These are phyloP conservation scores for Brassica juncea DNA, from an alignment of 345 rosid genomes.

Conservation along the genomic window DNA sequence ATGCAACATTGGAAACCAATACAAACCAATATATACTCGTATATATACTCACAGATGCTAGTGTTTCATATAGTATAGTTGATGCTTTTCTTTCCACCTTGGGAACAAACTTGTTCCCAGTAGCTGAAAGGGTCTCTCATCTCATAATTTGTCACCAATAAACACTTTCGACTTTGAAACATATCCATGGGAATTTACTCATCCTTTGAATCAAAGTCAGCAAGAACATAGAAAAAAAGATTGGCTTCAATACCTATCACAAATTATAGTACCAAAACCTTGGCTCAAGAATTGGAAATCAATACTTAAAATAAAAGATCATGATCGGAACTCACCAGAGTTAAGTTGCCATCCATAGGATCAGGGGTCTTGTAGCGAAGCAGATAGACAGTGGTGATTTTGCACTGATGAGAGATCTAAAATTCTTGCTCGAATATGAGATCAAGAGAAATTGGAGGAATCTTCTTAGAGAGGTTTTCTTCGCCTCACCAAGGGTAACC, in stretches of 20 bases:
- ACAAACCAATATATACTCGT: background rate
- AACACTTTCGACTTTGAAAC: no score
- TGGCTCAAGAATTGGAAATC: background rate
- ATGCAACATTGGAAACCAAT: conserved; percentile 41
- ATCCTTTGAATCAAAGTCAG: no score
- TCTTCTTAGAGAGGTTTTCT: conserved; percentile 52
- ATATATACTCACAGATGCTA: background rate
- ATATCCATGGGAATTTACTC: no score
- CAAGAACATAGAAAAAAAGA: background rate
- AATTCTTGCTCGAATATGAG: conserved; percentile 66
- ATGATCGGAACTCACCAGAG: conserved; percentile 8
- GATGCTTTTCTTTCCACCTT: conserved; percentile 98
- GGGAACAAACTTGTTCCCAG: conserved; percentile 88
- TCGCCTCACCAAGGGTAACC: conserved; percentile 67
- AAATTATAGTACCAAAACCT: background rate
- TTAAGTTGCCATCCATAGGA: conserved; percentile 17
- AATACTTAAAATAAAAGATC: no score
- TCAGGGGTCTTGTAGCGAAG: conserved; percentile 49
- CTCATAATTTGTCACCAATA: no score
- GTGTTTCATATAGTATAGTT: conserved; percentile 2
- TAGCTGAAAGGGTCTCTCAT: conserved; percentile 54
- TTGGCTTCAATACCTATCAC: background rate
- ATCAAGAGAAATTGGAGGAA: conserved; percentile 62
- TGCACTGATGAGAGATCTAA: conserved; percentile 78
- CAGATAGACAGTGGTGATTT: conserved; percentile 59